phyloP scores from a whole-genome alignment of 2,329 filamentous ascomycete genomes.

The Neurospora sp. region DNA sequence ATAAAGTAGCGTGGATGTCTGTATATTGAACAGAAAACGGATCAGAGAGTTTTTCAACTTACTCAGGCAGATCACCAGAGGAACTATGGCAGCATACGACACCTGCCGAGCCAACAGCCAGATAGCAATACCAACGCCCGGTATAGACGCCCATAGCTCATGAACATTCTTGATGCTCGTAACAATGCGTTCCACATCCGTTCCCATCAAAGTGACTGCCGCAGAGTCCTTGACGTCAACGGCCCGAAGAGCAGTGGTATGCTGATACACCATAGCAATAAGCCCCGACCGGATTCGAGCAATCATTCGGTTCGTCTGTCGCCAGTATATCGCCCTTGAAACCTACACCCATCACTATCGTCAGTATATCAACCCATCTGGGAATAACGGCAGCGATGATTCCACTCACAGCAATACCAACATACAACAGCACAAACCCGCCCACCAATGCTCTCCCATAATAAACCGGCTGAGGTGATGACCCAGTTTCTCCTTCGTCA shows the following conservation, averaged over 20 bases:
- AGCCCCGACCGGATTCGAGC: slow-evolving; percentile 25
- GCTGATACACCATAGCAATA: slow-evolving; percentile 25
- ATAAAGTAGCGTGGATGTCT: too few species aligned
- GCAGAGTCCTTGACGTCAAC: slow-evolving; percentile 7
- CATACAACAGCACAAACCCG: neutral
- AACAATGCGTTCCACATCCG: slow-evolving; percentile 24
- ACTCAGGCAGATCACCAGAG: slow-evolving; percentile 17
- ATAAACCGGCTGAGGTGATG: neutral
- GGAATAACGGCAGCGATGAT: too few species aligned
- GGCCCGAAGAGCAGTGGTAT: slow-evolving; percentile 19
- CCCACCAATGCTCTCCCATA: neutral
- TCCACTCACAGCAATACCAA: slow-evolving; percentile 4
- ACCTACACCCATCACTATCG: neutral
- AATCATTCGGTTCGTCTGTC: slow-evolving; percentile 21
- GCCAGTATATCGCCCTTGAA: slow-evolving; percentile 19
- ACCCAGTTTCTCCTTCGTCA: neutral
- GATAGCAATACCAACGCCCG: slow-evolving; percentile 20
- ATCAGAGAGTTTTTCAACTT: neutral
- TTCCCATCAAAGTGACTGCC: slow-evolving; percentile 25
- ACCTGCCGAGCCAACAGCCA: slow-evolving; percentile 23
- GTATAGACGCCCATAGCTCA: slow-evolving; percentile 20
- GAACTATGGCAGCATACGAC: slow-evolving; percentile 18
- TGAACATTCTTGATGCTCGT: slow-evolving; percentile 17
- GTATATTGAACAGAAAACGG: neutral
- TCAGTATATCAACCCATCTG: neutral